A percentile compares a stretch with the other conserved stretches of the same genome.
phyloP scores from a whole-genome alignment of 1,284 basidiomycete genomes.

The Abortiporus biennis region DNA sequence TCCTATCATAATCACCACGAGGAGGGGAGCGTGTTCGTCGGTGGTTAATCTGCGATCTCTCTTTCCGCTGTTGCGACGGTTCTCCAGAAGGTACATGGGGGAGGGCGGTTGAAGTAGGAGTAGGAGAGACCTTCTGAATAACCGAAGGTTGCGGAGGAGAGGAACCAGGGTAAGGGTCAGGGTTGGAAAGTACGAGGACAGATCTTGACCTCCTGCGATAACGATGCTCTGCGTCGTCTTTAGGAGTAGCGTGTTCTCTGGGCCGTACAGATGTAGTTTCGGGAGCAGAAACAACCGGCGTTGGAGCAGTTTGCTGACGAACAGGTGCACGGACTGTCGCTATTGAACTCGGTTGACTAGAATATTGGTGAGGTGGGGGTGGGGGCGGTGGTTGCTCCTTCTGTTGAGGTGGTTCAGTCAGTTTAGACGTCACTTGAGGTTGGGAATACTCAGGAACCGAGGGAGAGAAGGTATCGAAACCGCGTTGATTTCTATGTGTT shows the following conservation, averaged over 20 bases:
- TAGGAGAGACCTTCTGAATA: too few relatives aligned
- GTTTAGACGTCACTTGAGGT: too few relatives aligned
- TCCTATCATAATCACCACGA: slow-evolving; percentile 10
- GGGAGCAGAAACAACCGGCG: too few relatives aligned
- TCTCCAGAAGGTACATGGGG: background rate
- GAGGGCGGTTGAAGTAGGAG: background rate
- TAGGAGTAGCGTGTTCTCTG: too few relatives aligned
- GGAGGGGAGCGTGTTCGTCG: slow-evolving; percentile 2
- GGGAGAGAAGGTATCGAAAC: too few relatives aligned
- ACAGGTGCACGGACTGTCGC: background rate
- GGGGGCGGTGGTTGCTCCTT: slow-evolving; percentile 5
- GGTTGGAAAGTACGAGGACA: slow-evolving; percentile 10
- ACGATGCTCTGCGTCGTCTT: slow-evolving; percentile 17
- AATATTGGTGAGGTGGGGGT: background rate
- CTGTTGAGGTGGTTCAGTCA: background rate
- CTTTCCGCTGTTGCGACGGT: too few relatives aligned
- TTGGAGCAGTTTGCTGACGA: background rate
- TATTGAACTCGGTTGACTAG: background rate
- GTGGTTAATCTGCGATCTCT: too few relatives aligned
- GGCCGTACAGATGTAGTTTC: slow-evolving; percentile 1
- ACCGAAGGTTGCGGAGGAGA: too few relatives aligned
- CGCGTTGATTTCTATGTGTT: too few relatives aligned
- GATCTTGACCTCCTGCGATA: slow-evolving; percentile 24
- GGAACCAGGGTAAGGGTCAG: background rate
- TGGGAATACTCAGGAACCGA: too few relatives aligned